Conservation (phyloP, 2,329 filamentous ascomycete genomes). For the Epichloe hybrida region DNA sequence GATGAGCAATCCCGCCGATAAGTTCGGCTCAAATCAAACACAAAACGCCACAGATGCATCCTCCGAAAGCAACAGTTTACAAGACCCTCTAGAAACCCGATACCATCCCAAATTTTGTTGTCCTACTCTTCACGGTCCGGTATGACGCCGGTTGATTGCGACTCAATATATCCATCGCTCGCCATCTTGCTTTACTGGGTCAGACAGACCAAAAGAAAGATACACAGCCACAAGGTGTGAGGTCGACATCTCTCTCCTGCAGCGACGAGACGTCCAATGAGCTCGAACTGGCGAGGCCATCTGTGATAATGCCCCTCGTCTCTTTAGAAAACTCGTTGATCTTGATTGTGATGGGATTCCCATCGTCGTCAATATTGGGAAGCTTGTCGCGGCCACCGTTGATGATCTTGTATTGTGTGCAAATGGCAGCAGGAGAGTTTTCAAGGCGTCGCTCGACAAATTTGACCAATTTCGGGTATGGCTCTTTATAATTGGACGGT, state of each 20-base stretch:
- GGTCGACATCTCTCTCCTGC: slow-evolving; percentile 2
- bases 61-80: background rate
- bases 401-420: slow-evolving; percentile 34
- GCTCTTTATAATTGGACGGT: slow-evolving; percentile 12
- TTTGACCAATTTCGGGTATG: slow-evolving; percentile 40
- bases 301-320: background rate
- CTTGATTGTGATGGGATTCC: slow-evolving; percentile 26
- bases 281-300: slow-evolving; percentile 3
- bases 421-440: slow-evolving; percentile 23
- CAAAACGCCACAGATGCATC: slow-evolving; percentile 1
- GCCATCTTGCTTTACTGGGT: background rate
- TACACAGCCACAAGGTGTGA: slow-evolving; percentile 4
- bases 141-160: background rate
- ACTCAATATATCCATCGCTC: background rate
- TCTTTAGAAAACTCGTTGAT: slow-evolving; percentile 25
- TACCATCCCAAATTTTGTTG: background rate
- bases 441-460: slow-evolving; percentile 38
- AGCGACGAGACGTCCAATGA: background rate
- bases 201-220: slow-evolving; percentile 5
- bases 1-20: background rate
- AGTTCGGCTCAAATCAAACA: background rate
- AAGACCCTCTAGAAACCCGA: background rate
- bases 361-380: slow-evolving; percentile 20
- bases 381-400: slow-evolving; percentile 22
- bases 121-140: background rate